Percentiles rank a stretch among this genome's conserved stretches.
phyloP scores from a whole-genome alignment of 2,329 filamentous ascomycete genomes.

The Seiridium cupressi region DNA sequence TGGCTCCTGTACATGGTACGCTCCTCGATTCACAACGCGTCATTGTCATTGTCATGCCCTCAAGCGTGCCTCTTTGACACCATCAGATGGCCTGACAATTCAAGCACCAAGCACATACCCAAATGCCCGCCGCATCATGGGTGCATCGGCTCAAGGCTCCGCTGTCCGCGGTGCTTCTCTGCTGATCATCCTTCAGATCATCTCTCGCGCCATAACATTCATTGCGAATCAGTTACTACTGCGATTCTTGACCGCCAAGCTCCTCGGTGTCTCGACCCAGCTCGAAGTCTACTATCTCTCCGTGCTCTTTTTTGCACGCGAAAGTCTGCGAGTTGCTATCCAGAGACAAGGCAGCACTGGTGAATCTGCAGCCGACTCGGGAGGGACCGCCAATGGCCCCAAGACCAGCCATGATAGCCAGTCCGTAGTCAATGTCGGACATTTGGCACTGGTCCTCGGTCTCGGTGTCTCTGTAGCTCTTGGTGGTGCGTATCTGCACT shows the following conservation, averaged over 20 bases:
- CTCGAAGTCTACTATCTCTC: conserved; percentile 91
- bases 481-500: conserved; percentile 65
- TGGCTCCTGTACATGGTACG: no score
- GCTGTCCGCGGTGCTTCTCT: conserved; percentile 73
- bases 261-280: conserved; percentile 84
- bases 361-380: conserved; percentile 22
- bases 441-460: conserved; percentile 72
- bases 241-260: conserved; percentile 79
- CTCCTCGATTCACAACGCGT: no score
- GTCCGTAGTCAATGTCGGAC: conserved; percentile 83
- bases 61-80: no score
- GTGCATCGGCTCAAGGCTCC: conserved; percentile 16
- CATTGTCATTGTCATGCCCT: no score
- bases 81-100: no score
- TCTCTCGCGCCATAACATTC: conserved; percentile 87
- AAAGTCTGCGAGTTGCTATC: conserved; percentile 86
- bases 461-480: conserved; percentile 61
- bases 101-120: background rate
- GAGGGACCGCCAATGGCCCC: conserved; percentile 14
- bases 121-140: background rate
- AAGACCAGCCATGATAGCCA: conserved; percentile 51
- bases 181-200: conserved; percentile 83
- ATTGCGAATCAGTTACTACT: conserved; percentile 87
- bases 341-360: conserved; percentile 63
- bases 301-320: conserved; percentile 90